phyloP scores from a whole-genome alignment of 345 rosid species.

The Euclidium syriacum region DNA sequence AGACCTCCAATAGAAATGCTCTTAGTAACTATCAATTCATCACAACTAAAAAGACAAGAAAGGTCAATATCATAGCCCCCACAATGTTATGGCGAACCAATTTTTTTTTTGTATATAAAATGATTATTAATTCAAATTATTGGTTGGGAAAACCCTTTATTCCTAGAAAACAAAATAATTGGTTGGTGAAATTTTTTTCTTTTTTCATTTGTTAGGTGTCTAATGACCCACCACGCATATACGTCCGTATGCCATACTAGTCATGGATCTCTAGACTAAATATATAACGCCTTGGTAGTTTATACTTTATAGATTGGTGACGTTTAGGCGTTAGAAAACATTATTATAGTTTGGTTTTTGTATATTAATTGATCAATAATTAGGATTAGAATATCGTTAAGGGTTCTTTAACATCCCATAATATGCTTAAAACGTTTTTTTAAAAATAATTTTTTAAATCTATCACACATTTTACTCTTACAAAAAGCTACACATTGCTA shows the following conservation, averaged over 20 bases:
- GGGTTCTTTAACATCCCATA: too few species aligned
- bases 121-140: not conserved
- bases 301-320: too few species aligned
- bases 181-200: not conserved
- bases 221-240: not conserved
- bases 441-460: too few species aligned
- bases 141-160: not conserved
- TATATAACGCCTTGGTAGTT: too few species aligned
- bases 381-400: too few species aligned
- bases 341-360: too few species aligned
- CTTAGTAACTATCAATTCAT: not conserved
- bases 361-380: too few species aligned
- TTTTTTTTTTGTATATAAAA: not conserved
- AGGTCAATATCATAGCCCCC: slow-evolving; percentile 16
- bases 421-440: too few species aligned
- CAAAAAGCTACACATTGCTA: too few species aligned
- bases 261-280: not conserved
- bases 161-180: not conserved
- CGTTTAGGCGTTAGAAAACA: too few species aligned
- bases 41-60: slow-evolving; percentile 5
- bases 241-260: not conserved
- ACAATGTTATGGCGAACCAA: not conserved
- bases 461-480: too few species aligned
- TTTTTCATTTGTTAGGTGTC: not conserved
- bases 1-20: too few species aligned